Percentiles rank a stretch among this genome's conserved stretches.
Evolutionary conservation across 208 protist genomes (phyloP).

Genomic region (Crithidia fasciculata): DNA sequence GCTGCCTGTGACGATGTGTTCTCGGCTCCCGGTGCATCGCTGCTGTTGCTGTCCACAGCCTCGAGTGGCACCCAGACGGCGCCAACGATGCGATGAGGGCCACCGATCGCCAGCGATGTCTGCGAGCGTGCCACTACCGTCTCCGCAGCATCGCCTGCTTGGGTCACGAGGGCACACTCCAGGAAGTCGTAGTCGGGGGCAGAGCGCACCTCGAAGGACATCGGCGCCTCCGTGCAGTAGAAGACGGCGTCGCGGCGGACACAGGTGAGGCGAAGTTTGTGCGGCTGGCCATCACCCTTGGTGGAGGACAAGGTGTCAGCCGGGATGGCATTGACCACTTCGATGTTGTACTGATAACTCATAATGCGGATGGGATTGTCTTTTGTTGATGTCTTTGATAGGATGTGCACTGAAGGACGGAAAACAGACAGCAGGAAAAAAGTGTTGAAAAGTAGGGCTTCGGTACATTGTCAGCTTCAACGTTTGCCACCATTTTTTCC

Average conservation of each 20-base stretch:
- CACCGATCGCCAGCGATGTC: slow-evolving; percentile 20
- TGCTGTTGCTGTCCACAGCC: neutral
- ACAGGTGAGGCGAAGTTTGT: slow-evolving; percentile 22
- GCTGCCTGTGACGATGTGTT: neutral
- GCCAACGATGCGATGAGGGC: slow-evolving; percentile 26
- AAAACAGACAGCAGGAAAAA: no score
- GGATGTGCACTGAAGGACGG: no score
- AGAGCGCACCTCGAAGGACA: slow-evolving; percentile 32
- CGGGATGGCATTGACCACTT: slow-evolving; percentile 37
- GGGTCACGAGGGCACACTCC: slow-evolving; percentile 12
- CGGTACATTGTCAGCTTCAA: no score
- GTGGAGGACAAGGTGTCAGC: neutral
- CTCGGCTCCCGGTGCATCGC: neutral
- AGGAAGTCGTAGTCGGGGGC: slow-evolving; percentile 18
- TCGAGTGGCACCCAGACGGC: slow-evolving; percentile 31
- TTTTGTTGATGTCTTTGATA: no score
- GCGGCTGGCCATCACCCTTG: neutral
- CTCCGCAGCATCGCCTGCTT: neutral
- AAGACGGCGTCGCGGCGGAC: slow-evolving; percentile 28
- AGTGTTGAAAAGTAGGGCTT: no score
- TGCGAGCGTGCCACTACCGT: slow-evolving; percentile 2
- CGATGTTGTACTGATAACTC: slow-evolving; percentile 36
- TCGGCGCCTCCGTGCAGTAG: slow-evolving; percentile 10
- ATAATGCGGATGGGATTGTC: neutral
- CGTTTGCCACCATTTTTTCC: no score